Evolutionary conservation across 2,329 filamentous ascomycete species (phyloP), one percentile per base, ranked within the genome.

Genomic region (Cladophialophora yegresii): DNA sequence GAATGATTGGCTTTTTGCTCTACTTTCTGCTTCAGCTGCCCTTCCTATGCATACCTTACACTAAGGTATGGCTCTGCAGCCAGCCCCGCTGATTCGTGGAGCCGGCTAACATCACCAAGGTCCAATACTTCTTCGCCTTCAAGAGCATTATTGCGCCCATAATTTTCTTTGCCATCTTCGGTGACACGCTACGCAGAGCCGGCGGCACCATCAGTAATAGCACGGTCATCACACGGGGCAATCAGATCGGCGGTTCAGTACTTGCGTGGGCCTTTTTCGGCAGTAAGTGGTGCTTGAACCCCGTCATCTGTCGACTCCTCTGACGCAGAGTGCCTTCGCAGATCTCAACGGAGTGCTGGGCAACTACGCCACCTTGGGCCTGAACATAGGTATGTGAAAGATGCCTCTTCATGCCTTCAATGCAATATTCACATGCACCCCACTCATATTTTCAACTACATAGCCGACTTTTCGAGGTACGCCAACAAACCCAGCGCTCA

Each of bases 1-100:
- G 77, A 16, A 81, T 82, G 76, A 71, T 80, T 55, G 76, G 73
- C 10, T 81, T 78, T 65, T 63, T 81, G 2, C 64, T 82, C 13
- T 82, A 79, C 71, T 81, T 78, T 67, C 55, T 80, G 16, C 63
- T 79, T n/a, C 79, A 81, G 70, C 71, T 80, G 30, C 79, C 80
- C 0, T 78, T 81, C 32, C 73, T 81, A 3, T 79, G 74, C 65
- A 75, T 81, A 7, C 67, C 67, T 40, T 69, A 69, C 58, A 69
- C 67, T 16, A 60, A 66, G 58, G 56, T 68, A 28, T 28, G 26
- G 26, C 26, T 28, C 26, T 6, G 26, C 26, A 28, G 26, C 26
- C 26, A 28, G 26, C 6, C 26, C 26, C 26, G 6, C 26, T 28
- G 26, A 28, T 28, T 28, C 26, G 6, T 6, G 26, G 26, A 28